These are phyloP conservation scores for Coemansia sp. DNA, from an alignment of 192 early-diverging fungal genomes.

Conservation along the genomic window DNA sequence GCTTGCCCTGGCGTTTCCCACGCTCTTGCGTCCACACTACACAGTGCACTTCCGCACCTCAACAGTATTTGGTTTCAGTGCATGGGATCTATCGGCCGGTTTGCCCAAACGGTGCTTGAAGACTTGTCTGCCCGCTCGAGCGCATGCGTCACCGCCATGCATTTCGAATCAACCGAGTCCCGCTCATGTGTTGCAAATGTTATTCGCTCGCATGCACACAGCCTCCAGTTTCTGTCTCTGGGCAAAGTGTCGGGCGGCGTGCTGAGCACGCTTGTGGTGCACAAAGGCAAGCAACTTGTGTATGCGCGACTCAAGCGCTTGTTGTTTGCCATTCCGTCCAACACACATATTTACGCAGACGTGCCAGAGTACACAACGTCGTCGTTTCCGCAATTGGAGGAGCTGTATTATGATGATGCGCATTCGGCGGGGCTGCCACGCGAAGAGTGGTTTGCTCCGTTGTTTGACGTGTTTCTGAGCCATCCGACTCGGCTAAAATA, in stretches of 20 bases:
- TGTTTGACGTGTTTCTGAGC: constrained; percentile 43
- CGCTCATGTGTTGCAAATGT: constrained; percentile 5
- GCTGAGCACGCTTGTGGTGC: constrained; percentile 15
- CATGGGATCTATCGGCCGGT: constrained; percentile 1
- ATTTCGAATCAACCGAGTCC: constrained; percentile 5
- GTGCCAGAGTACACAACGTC: not conserved
- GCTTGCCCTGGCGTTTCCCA: not conserved
- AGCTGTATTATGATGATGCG: constrained; percentile 48
- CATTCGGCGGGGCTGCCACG: constrained; percentile 28
- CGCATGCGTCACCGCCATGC: constrained; percentile 9
- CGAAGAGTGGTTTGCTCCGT: constrained; percentile 50
- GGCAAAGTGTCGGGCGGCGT: constrained; percentile 28
- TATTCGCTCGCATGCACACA: constrained; percentile 22
- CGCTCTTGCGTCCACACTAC: not conserved
- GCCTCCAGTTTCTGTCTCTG: constrained; percentile 24
- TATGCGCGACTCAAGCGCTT: constrained; percentile 23
- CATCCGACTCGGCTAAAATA: constrained; percentile 19
- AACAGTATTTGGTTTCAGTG: constrained; percentile 28
- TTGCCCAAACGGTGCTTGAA: not conserved
- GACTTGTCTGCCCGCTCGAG: not conserved
- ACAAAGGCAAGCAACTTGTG: not conserved
- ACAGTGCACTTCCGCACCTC: not conserved
- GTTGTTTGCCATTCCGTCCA: constrained; percentile 31
- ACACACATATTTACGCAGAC: constrained; percentile 24
- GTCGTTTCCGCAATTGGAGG: constrained; percentile 34